phyloP scores from a whole-genome alignment of 2,329 filamentous ascomycete species.

The Trichoderma aggressivum region DNA sequence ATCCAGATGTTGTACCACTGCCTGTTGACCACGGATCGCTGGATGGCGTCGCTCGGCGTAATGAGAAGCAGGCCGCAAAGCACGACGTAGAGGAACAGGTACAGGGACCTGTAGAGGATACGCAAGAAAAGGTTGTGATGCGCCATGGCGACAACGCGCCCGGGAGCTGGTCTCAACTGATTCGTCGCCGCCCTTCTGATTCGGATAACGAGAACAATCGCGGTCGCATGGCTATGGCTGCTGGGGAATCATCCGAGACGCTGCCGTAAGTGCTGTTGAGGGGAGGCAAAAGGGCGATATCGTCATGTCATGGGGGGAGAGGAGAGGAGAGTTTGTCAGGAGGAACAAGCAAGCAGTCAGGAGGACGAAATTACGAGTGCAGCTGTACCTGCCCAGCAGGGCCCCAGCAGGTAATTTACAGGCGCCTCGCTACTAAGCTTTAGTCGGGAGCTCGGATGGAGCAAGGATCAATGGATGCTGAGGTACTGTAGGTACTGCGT shows the following conservation, averaged over 20 bases:
- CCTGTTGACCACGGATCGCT: constrained; percentile 64
- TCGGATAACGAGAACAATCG: constrained; percentile 17
- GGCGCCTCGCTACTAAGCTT: neutral
- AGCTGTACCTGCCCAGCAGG: neutral
- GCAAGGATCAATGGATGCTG: neutral
- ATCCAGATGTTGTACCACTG: constrained; percentile 81
- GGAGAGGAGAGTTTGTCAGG: neutral
- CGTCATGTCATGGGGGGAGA: neutral
- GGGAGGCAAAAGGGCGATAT: neutral
- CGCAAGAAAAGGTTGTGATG: constrained; percentile 58
- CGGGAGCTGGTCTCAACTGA: constrained; percentile 10
- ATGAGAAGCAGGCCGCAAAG: constrained; percentile 71
- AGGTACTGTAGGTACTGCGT: neutral
- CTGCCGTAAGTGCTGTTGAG: constrained; percentile 16
- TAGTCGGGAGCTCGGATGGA: neutral
- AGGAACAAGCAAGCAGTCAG: neutral
- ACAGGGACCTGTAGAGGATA: constrained; percentile 77
- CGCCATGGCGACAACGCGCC: constrained; percentile 20
- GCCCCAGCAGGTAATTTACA: neutral
- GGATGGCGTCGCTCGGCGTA: constrained; percentile 76
- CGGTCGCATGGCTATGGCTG: constrained; percentile 30
- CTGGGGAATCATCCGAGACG: constrained; percentile 22
- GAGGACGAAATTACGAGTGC: neutral
- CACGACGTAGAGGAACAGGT: constrained; percentile 71
- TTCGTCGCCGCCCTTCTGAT: constrained; percentile 18